Evolutionary conservation across 2,329 filamentous ascomycete genomes (phyloP), one percentile per base, ranked within the genome.

Genomic region (Atkinsonella texensis): DNA sequence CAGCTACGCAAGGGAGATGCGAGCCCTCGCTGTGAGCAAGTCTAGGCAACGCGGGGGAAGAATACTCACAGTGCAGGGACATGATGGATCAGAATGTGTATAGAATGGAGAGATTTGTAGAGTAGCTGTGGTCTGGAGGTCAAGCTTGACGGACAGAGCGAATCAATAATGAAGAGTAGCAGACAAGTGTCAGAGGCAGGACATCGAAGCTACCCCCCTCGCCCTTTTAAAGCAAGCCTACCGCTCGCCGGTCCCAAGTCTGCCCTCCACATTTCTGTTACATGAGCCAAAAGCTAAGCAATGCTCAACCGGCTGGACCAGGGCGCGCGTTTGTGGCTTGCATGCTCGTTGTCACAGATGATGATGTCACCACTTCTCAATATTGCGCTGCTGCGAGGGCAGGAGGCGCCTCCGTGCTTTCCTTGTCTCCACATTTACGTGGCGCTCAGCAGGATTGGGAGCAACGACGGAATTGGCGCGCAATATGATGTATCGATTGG

Each of bases 31-130:
- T 28, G 28, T 28, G 7, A 28, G 28, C 28, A 28, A 38, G 31
- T 4, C 12, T n/a, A n/a, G 8, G 8, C 13, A 38, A 2, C n/a
- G 17, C 7, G 15, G 31, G 4, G 32, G 3, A 11, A 18, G 6
- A 38, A 2, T 32, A 49, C 75, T 67, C 63, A 79, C 76, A 80
- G 68, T 80, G 75, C 58, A 80, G 74, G 76, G 77, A 79, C 77
- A 80, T 80, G 63, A 52, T 74, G 66, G 31, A 15, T 44, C 8
- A 17, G 28, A 1, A 45, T 46, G 52, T 43, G n/a, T 48, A 33
- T 9, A 35, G 12, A 20, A 18, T 35, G 13, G n/a, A 20, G 20
- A 28, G 33, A 38, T 10, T 28, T 46, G 17, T 41, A 33, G 43
- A 20, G 13, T 23, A 20, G 15, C 9, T 31, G 33, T 20, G 15